phyloP scores from a whole-genome alignment of 352 stramenopile species.

The Phytopythium sindhum region DNA sequence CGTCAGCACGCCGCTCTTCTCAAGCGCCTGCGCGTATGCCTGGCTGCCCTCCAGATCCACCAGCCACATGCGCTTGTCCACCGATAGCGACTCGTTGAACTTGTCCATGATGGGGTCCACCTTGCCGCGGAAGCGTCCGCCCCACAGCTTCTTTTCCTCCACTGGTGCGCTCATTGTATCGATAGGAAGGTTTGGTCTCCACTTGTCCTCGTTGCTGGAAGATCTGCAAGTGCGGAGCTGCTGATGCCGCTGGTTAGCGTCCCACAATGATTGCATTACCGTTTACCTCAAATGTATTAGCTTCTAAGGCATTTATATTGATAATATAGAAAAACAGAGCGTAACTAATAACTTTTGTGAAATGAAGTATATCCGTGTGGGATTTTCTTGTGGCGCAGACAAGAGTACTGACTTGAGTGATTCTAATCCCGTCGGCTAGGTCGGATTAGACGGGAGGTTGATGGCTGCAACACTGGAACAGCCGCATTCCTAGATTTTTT shows the following conservation, averaged over 20 bases:
- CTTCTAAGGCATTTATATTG: neutral
- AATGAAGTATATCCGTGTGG: neutral
- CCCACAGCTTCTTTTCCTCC: conserved; percentile 84
- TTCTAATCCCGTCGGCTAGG: neutral
- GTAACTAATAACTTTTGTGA: neutral
- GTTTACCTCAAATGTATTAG: neutral
- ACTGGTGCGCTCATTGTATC: conserved; percentile 25
- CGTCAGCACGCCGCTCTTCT: conserved; percentile 92
- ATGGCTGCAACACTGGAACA: neutral
- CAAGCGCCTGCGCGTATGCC: conserved; percentile 92
- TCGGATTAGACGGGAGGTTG: conserved; percentile 4
- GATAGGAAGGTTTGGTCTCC: no score
- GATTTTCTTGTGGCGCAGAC: conserved; percentile 2
- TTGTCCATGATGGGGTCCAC: conserved; percentile 97
- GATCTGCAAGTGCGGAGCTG: neutral
- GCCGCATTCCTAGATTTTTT: neutral
- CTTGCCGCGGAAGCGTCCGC: conserved; percentile 93
- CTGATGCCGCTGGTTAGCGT: neutral
- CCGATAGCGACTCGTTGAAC: conserved; percentile 98
- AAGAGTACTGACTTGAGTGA: neutral
- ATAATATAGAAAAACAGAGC: no score
- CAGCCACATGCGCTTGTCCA: conserved; percentile 97
- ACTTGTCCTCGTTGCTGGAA: neutral
- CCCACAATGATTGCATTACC: neutral
- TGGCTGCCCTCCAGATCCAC: conserved; percentile 96